Evolutionary conservation across 768 basidiomycete species (phyloP).

Genomic region (Termitomyces sp.): DNA sequence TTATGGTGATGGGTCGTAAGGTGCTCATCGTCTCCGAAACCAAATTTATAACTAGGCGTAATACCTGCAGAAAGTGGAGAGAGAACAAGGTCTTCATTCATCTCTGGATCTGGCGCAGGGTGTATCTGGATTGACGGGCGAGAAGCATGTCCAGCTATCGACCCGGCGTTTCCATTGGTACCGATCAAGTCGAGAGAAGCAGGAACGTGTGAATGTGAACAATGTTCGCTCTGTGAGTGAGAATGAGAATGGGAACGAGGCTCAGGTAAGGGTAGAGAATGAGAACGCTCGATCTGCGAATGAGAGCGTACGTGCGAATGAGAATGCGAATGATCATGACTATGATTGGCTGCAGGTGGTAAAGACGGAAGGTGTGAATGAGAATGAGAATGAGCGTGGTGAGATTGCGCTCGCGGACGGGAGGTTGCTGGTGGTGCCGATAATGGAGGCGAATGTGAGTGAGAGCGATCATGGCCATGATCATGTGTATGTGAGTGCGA

Average conservation of each 20-base stretch:
- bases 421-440: neutral
- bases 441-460: conserved; percentile 20
- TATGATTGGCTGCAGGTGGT: neutral
- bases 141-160: conserved; percentile 30
- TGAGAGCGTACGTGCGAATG: conserved; percentile 14
- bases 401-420: conserved; percentile 15
- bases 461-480: conserved; percentile 18
- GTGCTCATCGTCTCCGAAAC: conserved; percentile 47
- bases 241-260: conserved; percentile 15
- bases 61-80: conserved; percentile 26
- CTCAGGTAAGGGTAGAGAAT: conserved; percentile 20
- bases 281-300: conserved; percentile 21
- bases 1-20: conserved; percentile 38
- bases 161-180: conserved; percentile 10
- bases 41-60: conserved; percentile 58
- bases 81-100: conserved; percentile 10
- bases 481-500: conserved; percentile 19
- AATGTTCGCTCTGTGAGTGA: conserved; percentile 19
- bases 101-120: conserved; percentile 10
- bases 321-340: conserved; percentile 6
- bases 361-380: conserved; percentile 10
- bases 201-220: conserved; percentile 21
- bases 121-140: conserved; percentile 36
- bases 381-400: conserved; percentile 23
- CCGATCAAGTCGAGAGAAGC: conserved; percentile 10